Percentiles rank a stretch among this genome's conserved stretches.
These are phyloP conservation scores for Cordyceps pruinosa DNA, from an alignment of 2,329 filamentous ascomycete genomes.

Conservation along the genomic window DNA sequence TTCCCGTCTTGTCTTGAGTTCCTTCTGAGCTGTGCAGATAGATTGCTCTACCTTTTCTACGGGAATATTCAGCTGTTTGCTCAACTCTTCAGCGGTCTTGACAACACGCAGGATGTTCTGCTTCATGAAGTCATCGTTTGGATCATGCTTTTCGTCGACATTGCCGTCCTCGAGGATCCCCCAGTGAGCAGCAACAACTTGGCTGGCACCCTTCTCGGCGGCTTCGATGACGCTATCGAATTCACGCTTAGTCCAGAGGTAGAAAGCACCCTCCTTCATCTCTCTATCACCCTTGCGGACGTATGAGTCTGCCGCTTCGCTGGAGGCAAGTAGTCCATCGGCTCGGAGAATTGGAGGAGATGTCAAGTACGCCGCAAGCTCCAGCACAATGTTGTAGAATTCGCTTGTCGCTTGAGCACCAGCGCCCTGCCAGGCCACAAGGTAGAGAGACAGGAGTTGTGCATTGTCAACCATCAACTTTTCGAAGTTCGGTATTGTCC, in stretches of 20 bases:
- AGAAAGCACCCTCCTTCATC: slow-evolving; percentile 86
- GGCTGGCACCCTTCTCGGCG: slow-evolving; percentile 50
- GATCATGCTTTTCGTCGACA: slow-evolving; percentile 72
- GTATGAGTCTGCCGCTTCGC: slow-evolving; percentile 83
- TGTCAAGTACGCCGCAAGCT: slow-evolving; percentile 82
- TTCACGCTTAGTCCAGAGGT: slow-evolving; percentile 87
- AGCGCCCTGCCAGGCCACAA: slow-evolving; percentile 71
- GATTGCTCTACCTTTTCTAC: slow-evolving; percentile 61
- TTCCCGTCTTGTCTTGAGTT: slow-evolving; percentile 65
- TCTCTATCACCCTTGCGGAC: slow-evolving; percentile 68
- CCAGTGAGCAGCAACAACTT: slow-evolving; percentile 77
- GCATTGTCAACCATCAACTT: slow-evolving; percentile 95
- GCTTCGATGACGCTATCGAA: slow-evolving; percentile 63
- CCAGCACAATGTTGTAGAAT: slow-evolving; percentile 69
- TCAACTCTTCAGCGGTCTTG: slow-evolving; percentile 60
- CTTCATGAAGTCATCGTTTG: slow-evolving; percentile 88
- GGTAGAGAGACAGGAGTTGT: slow-evolving; percentile 73
- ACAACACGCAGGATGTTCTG: slow-evolving; percentile 80
- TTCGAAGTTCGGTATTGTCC: slow-evolving; percentile 93
- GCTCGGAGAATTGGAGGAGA: slow-evolving; percentile 58
- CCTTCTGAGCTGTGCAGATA: slow-evolving; percentile 58
- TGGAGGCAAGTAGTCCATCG: slow-evolving; percentile 74
- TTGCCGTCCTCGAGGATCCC: slow-evolving; percentile 80
- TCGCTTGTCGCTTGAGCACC: slow-evolving; percentile 52
- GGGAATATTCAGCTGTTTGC: slow-evolving; percentile 66